phyloP scores from a whole-genome alignment of 768 basidiomycete species.

The Mrakia blollopis region DNA sequence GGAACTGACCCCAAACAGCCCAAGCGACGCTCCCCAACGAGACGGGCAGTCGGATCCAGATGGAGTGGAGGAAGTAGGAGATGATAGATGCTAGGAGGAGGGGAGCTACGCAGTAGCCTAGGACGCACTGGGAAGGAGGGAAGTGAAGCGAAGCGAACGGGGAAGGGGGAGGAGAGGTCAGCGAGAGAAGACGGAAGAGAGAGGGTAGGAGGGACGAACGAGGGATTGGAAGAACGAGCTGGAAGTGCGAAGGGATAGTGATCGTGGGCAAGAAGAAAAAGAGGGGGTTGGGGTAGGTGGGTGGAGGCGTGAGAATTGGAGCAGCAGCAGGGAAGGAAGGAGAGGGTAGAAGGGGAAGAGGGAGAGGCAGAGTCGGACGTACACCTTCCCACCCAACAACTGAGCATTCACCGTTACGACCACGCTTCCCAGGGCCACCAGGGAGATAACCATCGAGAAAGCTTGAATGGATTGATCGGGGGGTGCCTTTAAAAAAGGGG shows the following conservation, averaged over 20 bases:
- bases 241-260: too few relatives aligned
- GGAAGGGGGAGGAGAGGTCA: background rate
- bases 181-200: background rate
- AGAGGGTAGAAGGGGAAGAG: background rate
- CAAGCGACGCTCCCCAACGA: slow-evolving; percentile 20
- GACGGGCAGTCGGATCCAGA: slow-evolving; percentile 30
- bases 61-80: slow-evolving; percentile 6
- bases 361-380: background rate
- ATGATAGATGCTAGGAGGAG: slow-evolving; percentile 15
- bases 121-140: slow-evolving; percentile 23
- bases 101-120: slow-evolving; percentile 32
- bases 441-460: slow-evolving; percentile 33
- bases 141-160: background rate
- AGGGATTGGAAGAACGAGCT: slow-evolving; percentile 43
- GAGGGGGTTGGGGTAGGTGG: background rate
- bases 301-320: too few relatives aligned
- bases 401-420: slow-evolving; percentile 32
- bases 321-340: background rate
- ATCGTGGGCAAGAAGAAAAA: slow-evolving; percentile 72
- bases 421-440: slow-evolving; percentile 31
- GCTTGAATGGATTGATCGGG: slow-evolving; percentile 28
- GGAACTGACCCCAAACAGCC: slow-evolving; percentile 20
- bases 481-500: too few relatives aligned
- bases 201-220: slow-evolving; percentile 1
- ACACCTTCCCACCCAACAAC: slow-evolving; percentile 33